These are phyloP conservation scores for Pseudocercospora vitis DNA, from an alignment of 2,329 filamentous ascomycete species.

Conservation along the genomic window DNA sequence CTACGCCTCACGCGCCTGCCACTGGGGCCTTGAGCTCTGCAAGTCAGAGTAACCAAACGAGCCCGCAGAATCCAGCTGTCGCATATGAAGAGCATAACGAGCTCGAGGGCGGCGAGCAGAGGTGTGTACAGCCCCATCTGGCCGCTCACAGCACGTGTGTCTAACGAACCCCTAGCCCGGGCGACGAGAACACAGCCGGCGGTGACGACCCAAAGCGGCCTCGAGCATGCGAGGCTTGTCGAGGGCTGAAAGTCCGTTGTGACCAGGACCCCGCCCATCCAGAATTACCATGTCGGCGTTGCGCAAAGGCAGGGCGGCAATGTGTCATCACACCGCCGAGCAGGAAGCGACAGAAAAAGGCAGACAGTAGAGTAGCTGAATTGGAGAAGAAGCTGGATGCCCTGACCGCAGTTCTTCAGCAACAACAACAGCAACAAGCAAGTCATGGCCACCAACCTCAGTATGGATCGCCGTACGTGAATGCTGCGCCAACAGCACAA, in stretches of 20 bases:
- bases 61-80: constrained; percentile 17
- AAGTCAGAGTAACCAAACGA: constrained; percentile 30
- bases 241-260: constrained; percentile 67
- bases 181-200: constrained; percentile 16
- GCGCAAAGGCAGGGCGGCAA: constrained; percentile 73
- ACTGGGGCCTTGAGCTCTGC: constrained; percentile 20
- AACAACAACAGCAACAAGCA: constrained; percentile 34
- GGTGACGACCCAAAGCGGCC: constrained; percentile 47
- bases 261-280: constrained; percentile 67
- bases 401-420: constrained; percentile 73
- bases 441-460: constrained; percentile 12
- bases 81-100: constrained; percentile 14
- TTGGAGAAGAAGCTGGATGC: constrained; percentile 91
- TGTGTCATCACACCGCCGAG: constrained; percentile 75
- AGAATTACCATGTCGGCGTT: constrained; percentile 63
- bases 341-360: constrained; percentile 86
- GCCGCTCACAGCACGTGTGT: neutral
- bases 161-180: constrained; percentile 6
- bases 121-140: constrained; percentile 7
- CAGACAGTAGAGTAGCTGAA: constrained; percentile 83
- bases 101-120: constrained; percentile 21
- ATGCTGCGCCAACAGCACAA: constrained; percentile 18
- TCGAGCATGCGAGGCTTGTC: constrained; percentile 50
- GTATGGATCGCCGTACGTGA: constrained; percentile 18
- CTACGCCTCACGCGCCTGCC: constrained; percentile 20